A percentile compares a stretch with the other conserved stretches of the same genome.
These are phyloP conservation scores for Kazachstania sp. DNA, from an alignment of 1,139 yeast species.

Conservation along the genomic window DNA sequence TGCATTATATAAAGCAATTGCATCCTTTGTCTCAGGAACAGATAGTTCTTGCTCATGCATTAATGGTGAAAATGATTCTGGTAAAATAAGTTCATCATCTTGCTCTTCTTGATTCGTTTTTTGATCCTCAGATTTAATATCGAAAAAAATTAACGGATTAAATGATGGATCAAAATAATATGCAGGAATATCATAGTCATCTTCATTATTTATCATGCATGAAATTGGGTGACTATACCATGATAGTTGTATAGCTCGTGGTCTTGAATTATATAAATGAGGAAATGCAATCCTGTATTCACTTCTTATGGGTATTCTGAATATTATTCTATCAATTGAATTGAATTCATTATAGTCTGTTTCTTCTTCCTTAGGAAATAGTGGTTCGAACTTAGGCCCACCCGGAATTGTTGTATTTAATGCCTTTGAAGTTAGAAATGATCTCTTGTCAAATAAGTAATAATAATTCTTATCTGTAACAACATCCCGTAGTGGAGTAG, in stretches of 20 bases:
- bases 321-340: conserved; percentile 76
- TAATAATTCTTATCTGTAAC: conserved; percentile 47
- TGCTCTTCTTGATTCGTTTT: conserved; percentile 19
- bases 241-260: conserved; percentile 51
- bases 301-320: conserved; percentile 65
- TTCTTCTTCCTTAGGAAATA: conserved; percentile 60
- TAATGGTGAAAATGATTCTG: conserved; percentile 41
- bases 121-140: conserved; percentile 8
- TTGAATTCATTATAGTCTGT: conserved; percentile 89
- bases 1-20: conserved; percentile 65
- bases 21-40: conserved; percentile 46
- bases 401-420: conserved; percentile 83
- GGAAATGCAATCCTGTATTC: conserved; percentile 87
- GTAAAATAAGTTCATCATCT: conserved; percentile 33
- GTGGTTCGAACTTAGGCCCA: conserved; percentile 92
- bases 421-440: conserved; percentile 86
- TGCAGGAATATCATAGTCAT: conserved; percentile 47
- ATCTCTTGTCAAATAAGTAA: conserved; percentile 64
- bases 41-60: conserved; percentile 37
- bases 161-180: conserved; percentile 47
- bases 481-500: conserved; percentile 60
- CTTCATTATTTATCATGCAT: conserved; percentile 40
- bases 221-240: conserved; percentile 57
- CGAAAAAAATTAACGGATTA: conserved; percentile 41
- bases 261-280: conserved; percentile 70